Percentiles rank a stretch among this genome's conserved stretches.
Evolutionary conservation across 192 early-diverging fungal genomes (phyloP).

Genomic region (Funneliformis geosporum): DNA sequence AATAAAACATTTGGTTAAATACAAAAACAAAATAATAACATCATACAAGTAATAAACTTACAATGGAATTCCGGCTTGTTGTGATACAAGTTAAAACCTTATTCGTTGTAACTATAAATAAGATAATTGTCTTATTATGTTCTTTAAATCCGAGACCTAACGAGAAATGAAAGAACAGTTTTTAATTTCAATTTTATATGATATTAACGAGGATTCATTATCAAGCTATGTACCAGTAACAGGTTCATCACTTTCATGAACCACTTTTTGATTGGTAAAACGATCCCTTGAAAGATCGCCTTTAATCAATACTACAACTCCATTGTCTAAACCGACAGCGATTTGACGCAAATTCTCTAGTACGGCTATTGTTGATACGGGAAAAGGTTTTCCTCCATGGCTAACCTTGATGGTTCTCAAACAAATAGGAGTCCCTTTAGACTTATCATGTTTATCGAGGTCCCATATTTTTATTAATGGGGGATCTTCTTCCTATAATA

Average conservation of each 20-base stretch:
- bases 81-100: slow-evolving; percentile 65
- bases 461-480: slow-evolving; percentile 84
- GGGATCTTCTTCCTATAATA: slow-evolving; percentile 52
- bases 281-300: slow-evolving; percentile 81
- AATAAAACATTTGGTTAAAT: background rate
- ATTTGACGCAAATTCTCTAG: slow-evolving; percentile 82
- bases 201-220: slow-evolving; percentile 16
- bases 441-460: slow-evolving; percentile 63
- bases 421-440: slow-evolving; percentile 53
- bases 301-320: slow-evolving; percentile 80
- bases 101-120: slow-evolving; percentile 72
- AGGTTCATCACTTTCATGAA: slow-evolving; percentile 83
- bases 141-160: slow-evolving; percentile 76
- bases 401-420: slow-evolving; percentile 69
- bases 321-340: slow-evolving; percentile 91
- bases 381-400: slow-evolving; percentile 64
- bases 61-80: slow-evolving; percentile 27
- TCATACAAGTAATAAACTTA: background rate
- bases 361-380: slow-evolving; percentile 72
- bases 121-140: slow-evolving; percentile 55
- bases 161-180: background rate
- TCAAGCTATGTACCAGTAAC: slow-evolving; percentile 64
- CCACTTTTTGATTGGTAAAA: slow-evolving; percentile 74
- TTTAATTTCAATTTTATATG: slow-evolving; percentile 33
- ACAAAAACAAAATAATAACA: background rate